A percentile compares a stretch with the other conserved stretches of the same genome.
phyloP scores from a whole-genome alignment of 139 green algal genomes.

The Eudorina sp. region DNA sequence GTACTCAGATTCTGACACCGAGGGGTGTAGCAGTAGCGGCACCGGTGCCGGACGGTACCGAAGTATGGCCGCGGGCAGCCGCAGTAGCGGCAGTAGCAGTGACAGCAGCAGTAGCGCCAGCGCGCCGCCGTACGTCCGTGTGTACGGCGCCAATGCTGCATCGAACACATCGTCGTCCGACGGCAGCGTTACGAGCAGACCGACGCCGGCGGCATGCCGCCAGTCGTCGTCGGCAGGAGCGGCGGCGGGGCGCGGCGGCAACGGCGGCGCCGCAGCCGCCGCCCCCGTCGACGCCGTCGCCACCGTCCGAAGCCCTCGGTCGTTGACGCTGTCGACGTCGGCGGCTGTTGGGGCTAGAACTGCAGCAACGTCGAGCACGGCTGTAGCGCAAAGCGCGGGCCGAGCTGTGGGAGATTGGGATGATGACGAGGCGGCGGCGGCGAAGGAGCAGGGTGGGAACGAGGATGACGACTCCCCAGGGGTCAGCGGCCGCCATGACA shows the following conservation, averaged over 20 bases:
- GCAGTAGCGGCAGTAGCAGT: background rate
- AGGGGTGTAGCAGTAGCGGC: background rate
- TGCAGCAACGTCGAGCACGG: background rate
- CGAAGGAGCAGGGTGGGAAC: background rate
- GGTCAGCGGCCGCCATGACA: constrained; percentile 18
- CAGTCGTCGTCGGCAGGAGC: background rate
- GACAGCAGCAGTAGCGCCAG: background rate
- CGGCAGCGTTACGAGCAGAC: background rate
- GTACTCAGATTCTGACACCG: background rate
- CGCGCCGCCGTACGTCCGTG: no score
- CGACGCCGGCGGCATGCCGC: background rate
- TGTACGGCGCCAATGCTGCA: background rate
- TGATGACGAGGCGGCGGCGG: background rate
- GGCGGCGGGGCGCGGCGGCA: background rate
- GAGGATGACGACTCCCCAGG: background rate
- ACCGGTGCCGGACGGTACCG: background rate
- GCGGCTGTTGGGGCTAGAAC: background rate
- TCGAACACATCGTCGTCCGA: background rate
- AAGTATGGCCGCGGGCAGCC: background rate
- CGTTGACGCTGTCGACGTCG: background rate
- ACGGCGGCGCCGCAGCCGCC: background rate
- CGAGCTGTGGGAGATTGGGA: no score
- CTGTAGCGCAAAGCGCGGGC: background rate
- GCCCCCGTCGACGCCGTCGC: no score
- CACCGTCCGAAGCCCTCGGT: background rate